These are phyloP conservation scores for Pichia sporocuriosa DNA, from an alignment of 805 yeast genomes.

Conservation along the genomic window DNA sequence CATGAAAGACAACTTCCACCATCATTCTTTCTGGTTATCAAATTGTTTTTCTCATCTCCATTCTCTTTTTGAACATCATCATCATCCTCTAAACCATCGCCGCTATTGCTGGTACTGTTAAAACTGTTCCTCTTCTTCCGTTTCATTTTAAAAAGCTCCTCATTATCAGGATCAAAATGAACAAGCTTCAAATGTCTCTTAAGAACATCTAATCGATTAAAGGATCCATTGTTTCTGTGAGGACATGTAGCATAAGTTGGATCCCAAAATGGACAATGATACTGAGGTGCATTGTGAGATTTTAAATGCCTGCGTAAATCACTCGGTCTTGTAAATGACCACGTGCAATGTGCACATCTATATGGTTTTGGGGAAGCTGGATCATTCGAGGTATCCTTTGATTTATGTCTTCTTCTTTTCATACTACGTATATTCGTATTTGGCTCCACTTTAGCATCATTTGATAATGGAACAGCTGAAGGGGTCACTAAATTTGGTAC, in stretches of 20 bases:
- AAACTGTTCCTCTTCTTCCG: not conserved
- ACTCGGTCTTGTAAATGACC: slow-evolving; percentile 66
- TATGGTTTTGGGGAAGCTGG: slow-evolving; percentile 16
- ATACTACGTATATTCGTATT: too few species aligned
- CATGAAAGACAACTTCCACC: slow-evolving; percentile 68
- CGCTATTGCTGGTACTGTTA: too few species aligned
- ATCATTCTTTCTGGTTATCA: slow-evolving; percentile 25
- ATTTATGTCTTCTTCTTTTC: slow-evolving; percentile 1
- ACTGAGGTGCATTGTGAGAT: slow-evolving; percentile 59
- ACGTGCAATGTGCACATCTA: slow-evolving; percentile 44
- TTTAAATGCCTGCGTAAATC: slow-evolving; percentile 63
- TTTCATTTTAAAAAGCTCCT: not conserved
- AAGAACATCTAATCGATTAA: slow-evolving; percentile 65
- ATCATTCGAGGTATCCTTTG: slow-evolving; percentile 6
- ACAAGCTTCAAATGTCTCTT: slow-evolving; percentile 67
- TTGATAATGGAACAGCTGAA: slow-evolving; percentile 2
- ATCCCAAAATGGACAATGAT: slow-evolving; percentile 69
- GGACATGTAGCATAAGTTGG: slow-evolving; percentile 54
- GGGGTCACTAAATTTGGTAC: too few species aligned
- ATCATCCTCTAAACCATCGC: slow-evolving; percentile 23
- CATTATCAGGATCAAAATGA: slow-evolving; percentile 44
- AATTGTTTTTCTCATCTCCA: not conserved
- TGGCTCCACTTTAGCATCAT: too few species aligned
- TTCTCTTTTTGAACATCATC: slow-evolving; percentile 5
- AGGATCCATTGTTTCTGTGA: slow-evolving; percentile 71